A percentile compares a stretch with the other conserved stretches of the same genome.
phyloP scores from a whole-genome alignment of 169 alveolate genomes.

The Cyclospora cayetanensis region DNA sequence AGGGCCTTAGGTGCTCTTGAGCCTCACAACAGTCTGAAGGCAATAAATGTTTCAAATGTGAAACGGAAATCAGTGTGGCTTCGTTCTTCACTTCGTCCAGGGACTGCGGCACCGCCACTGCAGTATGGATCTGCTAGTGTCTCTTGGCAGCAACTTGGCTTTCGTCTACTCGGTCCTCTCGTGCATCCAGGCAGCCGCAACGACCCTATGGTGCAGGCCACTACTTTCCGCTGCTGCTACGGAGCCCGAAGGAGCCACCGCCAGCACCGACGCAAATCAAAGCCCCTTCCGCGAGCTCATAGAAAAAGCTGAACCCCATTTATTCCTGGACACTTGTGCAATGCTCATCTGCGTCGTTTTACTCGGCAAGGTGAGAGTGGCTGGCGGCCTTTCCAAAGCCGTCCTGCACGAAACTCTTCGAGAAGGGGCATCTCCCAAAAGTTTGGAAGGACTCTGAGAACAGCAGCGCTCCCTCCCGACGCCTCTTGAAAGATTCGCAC shows the following conservation, averaged over 20 bases:
- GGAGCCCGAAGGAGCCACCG: neutral
- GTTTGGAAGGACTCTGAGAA: no score
- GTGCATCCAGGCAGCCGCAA: constrained; percentile 43
- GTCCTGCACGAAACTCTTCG: no score
- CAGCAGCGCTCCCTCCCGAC: no score
- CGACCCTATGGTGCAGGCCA: constrained; percentile 33
- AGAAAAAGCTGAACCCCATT: constrained; percentile 34
- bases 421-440: no score
- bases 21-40: no score
- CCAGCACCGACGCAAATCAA: neutral
- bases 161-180: constrained; percentile 52
- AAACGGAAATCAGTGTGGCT: no score
- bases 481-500: no score
- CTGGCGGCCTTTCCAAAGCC: no score
- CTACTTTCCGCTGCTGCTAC: constrained; percentile 21
- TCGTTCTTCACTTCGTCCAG: no score
- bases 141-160: constrained; percentile 62
- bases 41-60: no score
- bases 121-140: constrained; percentile 64
- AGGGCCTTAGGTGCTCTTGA: no score
- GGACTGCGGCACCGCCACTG: constrained; percentile 33
- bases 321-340: constrained; percentile 54
- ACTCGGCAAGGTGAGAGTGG: constrained; percentile 50
- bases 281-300: constrained; percentile 27
- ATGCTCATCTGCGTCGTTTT: constrained; percentile 56